phyloP scores from a whole-genome alignment of 129 eudicot species.

The Arctium lappa region DNA sequence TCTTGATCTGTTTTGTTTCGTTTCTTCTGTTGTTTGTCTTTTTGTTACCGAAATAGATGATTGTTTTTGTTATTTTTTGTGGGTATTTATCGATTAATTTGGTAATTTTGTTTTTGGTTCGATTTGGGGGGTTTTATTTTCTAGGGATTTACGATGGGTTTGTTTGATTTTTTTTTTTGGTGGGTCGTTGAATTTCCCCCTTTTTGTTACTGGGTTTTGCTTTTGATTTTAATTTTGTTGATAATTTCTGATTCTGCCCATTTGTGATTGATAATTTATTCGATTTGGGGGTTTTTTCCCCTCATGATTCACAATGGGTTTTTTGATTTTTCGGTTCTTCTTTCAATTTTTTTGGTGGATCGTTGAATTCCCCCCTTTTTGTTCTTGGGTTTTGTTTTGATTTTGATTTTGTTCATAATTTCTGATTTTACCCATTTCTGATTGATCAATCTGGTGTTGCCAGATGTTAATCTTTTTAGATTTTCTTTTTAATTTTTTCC shows the following conservation, averaged over 20 bases:
- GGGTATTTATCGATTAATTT: neutral
- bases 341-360: neutral
- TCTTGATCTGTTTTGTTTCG: neutral
- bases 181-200: neutral
- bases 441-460: constrained; percentile 12
- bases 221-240: neutral
- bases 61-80: neutral
- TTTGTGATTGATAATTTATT: neutral
- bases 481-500: neutral
- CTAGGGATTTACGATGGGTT: neutral
- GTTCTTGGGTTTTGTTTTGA: neutral
- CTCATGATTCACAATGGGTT: neutral
- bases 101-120: neutral
- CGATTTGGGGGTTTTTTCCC: constrained; percentile 16
- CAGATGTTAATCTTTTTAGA: neutral
- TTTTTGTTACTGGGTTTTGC: neutral
- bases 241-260: neutral
- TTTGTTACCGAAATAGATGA: neutral
- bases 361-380: neutral
- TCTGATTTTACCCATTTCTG: neutral
- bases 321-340: neutral
- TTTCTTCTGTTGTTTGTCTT: neutral
- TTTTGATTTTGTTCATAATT: neutral
- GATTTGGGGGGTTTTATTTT: constrained; percentile 16
- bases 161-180: neutral